Evolutionary conservation across 1,284 basidiomycete genomes (phyloP), one percentile per base, ranked within the genome.

Genomic region (Irpex sp.): DNA sequence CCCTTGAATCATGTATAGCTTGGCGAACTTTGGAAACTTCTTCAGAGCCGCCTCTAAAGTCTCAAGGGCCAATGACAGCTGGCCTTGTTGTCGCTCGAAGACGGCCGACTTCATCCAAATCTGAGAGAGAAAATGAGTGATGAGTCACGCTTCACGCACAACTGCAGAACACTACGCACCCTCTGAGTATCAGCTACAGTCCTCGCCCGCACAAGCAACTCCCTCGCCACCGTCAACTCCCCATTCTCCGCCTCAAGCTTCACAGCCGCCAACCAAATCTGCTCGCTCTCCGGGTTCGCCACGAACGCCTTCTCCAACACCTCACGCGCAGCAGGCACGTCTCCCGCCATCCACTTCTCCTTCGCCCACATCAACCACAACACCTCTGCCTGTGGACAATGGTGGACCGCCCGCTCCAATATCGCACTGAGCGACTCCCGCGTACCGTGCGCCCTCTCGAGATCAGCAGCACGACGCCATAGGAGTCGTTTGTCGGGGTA

Each of bases 81-180:
- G 83, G 1, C 90, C 90, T 71, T 96, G 90, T 70, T 96, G 91
- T 3, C 96, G 84, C 72, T 98, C 95, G 67, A 99, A 94, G 0
- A 94, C 91, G 1, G 92, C 95, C 5, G 92, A 94, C 74, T 99
- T 99, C 91, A 98, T 93, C 96, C 96, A 99, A 60, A 97, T 96
- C 93, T 95, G 68, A 36, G 51, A 19, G 36, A 19, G 61, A 28
- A 23, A 58, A 57, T 58, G 57, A 63, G 66, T 47, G 64, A 58
- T 16, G 53, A 55, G 54, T 54, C 58, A 65, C 56, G 58, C 53
- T 45, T 48, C 19, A 19, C 23, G 39, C 36, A 36, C 56, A 47
- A 35, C 54, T n/a, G 45, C 56, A 56, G 42, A 56, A 55, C 53
- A 19, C 18, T 1, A 77, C 87, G 67, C 65, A 96, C 95, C 72